These are phyloP conservation scores for Calvatia gigantea DNA, from an alignment of 768 basidiomycete genomes.

Conservation along the genomic window DNA sequence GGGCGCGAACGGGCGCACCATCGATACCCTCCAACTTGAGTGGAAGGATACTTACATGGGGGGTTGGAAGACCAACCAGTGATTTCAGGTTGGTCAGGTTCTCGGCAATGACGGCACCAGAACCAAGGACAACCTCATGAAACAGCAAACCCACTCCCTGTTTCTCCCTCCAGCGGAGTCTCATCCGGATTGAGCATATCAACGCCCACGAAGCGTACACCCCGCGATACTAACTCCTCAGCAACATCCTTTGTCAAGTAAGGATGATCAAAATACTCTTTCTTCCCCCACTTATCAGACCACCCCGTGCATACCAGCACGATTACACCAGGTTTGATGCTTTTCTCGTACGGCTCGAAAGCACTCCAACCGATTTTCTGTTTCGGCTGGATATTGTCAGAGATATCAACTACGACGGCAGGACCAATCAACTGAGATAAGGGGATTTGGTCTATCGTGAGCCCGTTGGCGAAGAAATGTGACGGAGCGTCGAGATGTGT, in stretches of 20 bases:
- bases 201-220: conserved; percentile 55
- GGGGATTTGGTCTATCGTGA: conserved; percentile 55
- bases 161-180: conserved; percentile 36
- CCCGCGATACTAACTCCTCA: conserved; percentile 40
- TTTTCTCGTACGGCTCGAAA: conserved; percentile 30
- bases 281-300: conserved; percentile 50
- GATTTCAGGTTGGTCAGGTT: conserved; percentile 56
- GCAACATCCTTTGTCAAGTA: conserved; percentile 57
- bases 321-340: conserved; percentile 31
- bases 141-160: conserved; percentile 43
- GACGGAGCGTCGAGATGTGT: conserved; percentile 80
- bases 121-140: conserved; percentile 59
- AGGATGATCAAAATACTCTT: conserved; percentile 59
- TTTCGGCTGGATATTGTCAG: conserved; percentile 25
- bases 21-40: conserved; percentile 57
- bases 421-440: conserved; percentile 50
- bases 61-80: conserved; percentile 21
- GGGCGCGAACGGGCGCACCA: conserved; percentile 70
- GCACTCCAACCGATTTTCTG: conserved; percentile 56
- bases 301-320: conserved; percentile 68
- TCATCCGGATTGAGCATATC: conserved; percentile 71
- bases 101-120: conserved; percentile 64
- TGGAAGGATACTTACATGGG: conserved; percentile 52
- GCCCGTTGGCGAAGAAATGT: conserved; percentile 61
- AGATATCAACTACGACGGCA: conserved; percentile 54